Evolutionary conservation across 345 rosid species (phyloP).

Genomic region (Pseudoturritis turrita): DNA sequence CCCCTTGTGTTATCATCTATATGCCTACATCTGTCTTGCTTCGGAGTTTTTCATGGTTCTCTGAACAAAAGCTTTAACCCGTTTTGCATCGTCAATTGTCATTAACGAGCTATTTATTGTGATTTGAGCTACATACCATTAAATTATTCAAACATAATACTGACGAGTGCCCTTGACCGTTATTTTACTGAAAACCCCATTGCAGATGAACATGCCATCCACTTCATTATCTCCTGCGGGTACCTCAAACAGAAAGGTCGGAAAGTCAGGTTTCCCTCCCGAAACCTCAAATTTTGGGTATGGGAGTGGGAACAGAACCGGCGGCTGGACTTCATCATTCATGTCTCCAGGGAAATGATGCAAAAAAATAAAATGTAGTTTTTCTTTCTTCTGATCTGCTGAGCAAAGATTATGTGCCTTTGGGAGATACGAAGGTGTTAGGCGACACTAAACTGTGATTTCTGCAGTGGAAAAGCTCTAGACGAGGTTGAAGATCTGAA

Average conservation of each 20-base stretch:
- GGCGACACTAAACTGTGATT: not conserved
- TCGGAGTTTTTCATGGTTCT: not conserved
- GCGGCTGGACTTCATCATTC: constrained; percentile 75
- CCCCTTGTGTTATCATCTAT: too few relatives aligned
- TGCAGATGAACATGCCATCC: constrained; percentile 53
- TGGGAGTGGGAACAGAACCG: constrained; percentile 46
- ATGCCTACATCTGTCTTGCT: too few relatives aligned
- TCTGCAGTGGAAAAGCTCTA: constrained; percentile 5
- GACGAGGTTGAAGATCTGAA: constrained; percentile 5
- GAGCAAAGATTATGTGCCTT: constrained; percentile 16
- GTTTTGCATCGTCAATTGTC: not conserved
- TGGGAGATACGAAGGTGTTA: not conserved
- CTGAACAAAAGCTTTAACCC: not conserved
- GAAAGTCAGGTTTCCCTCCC: constrained; percentile 43
- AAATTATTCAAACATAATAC: not conserved
- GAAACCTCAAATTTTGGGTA: constrained; percentile 56
- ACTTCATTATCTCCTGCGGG: constrained; percentile 55
- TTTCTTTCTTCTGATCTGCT: not conserved
- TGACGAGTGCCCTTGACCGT: not conserved
- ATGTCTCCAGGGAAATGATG: constrained; percentile 58
- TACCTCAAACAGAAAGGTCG: constrained; percentile 51
- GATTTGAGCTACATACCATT: not conserved
- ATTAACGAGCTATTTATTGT: not conserved
- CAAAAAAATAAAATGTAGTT: not conserved
- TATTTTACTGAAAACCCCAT: not conserved